Base-by-base conservation (phyloP, 2,329 filamentous ascomycete species). In the Ceratocystis lukuohia region DNA sequence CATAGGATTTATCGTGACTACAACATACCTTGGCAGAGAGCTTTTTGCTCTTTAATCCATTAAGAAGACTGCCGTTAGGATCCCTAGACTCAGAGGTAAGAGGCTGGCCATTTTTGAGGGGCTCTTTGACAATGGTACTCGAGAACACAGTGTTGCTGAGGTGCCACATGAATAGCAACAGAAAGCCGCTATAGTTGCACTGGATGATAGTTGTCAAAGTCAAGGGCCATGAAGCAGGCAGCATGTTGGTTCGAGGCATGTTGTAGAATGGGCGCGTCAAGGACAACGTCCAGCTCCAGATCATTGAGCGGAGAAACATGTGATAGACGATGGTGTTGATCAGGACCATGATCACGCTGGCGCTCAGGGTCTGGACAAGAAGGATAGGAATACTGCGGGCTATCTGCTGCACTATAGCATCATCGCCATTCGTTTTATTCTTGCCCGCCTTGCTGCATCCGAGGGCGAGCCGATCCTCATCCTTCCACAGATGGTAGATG, bases 31-130 rank as follows among this genome's bases (percentile, higher is more conserved):
- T 86, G 68, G 89, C 85, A 8, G 89, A 80, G 7, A 89, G 80
- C 74, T 93, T 94, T 76, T 91, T 94, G 70, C 87, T 87, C 73
- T 87, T 92, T 59, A 97, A 75, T 0, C 93, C 93, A 66, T 86
- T 91, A 62, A 97, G 75, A 33, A 97, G 79, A 73, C 89, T 96
- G 45, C 91, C 91, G 72, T 96, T 97, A 0, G 93, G 90, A 74
- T 96, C 92, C 72, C 89, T 94, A 17, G 91, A 89, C 70, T 93
- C 89, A 20, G 83, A 82, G 0, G 91, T 96, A 66, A 97, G 82
- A 3, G 92, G 91, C 71, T 87, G 83, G n/a, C 83, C 87, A 70
- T 89, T 89, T 78, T 96, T 96, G 65, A 96, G 74, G 0, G 93
- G 93, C 71, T 88, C 85, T 73, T 88, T 87, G 30, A 86, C 84